These are phyloP conservation scores for Pythium angustatum DNA, from an alignment of 352 stramenopile genomes.

Conservation along the genomic window DNA sequence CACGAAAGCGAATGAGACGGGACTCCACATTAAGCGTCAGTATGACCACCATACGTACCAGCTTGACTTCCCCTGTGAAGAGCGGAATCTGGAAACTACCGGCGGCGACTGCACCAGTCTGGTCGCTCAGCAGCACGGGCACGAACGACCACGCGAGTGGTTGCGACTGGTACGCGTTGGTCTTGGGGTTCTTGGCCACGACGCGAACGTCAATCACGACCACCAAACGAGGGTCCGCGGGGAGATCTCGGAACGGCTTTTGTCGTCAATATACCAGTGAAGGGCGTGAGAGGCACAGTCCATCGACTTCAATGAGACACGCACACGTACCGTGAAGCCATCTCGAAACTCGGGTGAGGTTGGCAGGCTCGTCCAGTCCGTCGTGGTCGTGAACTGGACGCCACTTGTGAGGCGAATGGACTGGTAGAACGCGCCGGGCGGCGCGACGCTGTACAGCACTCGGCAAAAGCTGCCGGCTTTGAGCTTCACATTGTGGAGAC, in stretches of 20 bases:
- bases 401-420: constrained; percentile 48
- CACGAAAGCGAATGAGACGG: neutral
- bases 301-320: neutral
- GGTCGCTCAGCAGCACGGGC: constrained; percentile 47
- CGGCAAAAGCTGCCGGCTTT: constrained; percentile 52
- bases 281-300: no score
- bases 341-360: constrained; percentile 59
- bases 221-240: constrained; percentile 30
- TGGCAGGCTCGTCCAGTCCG: constrained; percentile 60
- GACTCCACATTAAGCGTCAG: neutral
- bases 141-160: constrained; percentile 70
- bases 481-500: constrained; percentile 63
- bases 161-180: constrained; percentile 41
- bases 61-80: constrained; percentile 59
- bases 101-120: constrained; percentile 34
- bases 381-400: constrained; percentile 61
- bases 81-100: constrained; percentile 60
- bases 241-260: constrained; percentile 50
- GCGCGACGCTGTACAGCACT: constrained; percentile 53
- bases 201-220: constrained; percentile 64
- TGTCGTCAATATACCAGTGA: neutral
- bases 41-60: constrained; percentile 52
- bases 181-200: constrained; percentile 47
- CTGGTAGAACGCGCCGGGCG: constrained; percentile 68
- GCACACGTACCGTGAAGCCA: constrained; percentile 40